Evolutionary conservation across 768 basidiomycete genomes (phyloP), one percentile per base, ranked within the genome.

Genomic region (Austroboletus festivus): DNA sequence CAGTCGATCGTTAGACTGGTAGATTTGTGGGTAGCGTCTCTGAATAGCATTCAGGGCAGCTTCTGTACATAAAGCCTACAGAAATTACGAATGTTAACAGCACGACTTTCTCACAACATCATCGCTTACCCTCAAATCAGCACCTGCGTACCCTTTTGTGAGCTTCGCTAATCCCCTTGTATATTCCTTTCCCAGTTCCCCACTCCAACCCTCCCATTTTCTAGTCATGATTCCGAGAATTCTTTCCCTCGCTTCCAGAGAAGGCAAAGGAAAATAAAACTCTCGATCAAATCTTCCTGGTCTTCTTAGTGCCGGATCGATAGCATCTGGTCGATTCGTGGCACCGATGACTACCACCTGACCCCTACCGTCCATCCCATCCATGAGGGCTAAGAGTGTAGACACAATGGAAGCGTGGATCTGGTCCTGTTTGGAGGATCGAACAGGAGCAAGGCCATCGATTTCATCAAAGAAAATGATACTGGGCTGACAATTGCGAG

Each of bases 391-490:
- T 2, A 99, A 76, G 9, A 98, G 76, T 0, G 96, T 98, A 43
- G 89, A 92, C 7, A 99, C 96, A 55, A 99, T 93, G 23, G 90
- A 93, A 1, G 96, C 96, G 63, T 98, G 96, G 47, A 98, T 97
- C 68, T 99, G 95, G 64, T 98, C 96, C 60, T 97, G 96, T 62
- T 98, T 97, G 16, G 91, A 89, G n/a, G 93, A 95, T 39, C 96
- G 86, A 2, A 98, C 95, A 2, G 96, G 96, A 12, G 96, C 96
- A 18, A 99, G 82, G 55, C 95, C 96, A 62, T 99, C 96, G 57
- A 99, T 98, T 71, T 99, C 96, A 63, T 99, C 96, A 65, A 99
- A 98, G 73, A 99, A 99, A 62, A 99, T 98, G 68, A 98, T 98
- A 55, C 86, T 89, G 0, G 96, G 95, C 60, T 97, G 95, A 44